Conservation (phyloP, 1,139 yeast species). For the Schizosaccharomyces versatilis region DNA sequence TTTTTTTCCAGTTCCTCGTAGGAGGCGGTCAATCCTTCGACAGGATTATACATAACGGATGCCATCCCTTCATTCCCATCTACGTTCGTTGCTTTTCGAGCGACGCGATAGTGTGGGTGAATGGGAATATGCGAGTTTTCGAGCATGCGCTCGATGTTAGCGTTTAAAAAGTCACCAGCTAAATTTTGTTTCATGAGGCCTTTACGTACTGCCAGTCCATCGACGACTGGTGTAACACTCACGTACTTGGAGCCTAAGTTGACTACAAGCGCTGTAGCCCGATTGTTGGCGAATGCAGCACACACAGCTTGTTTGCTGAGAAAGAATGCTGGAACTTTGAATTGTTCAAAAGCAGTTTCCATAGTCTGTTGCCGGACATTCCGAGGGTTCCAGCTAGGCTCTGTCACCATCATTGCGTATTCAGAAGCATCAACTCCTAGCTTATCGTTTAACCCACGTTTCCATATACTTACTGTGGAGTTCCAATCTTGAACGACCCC, state of each 20-base stretch:
- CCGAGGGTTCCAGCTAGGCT: conserved; percentile 64
- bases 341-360: conserved; percentile 52
- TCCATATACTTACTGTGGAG: conserved; percentile 22
- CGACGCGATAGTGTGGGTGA: conserved; percentile 17
- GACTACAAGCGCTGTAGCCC: conserved; percentile 81
- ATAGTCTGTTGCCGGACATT: conserved; percentile 49
- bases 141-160: conserved; percentile 1
- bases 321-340: conserved; percentile 68
- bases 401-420: conserved; percentile 61
- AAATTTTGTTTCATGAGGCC: conserved; percentile 8
- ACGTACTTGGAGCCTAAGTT: conserved; percentile 74
- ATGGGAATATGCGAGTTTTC: conserved; percentile 12
- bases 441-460: conserved; percentile 19
- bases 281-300: conserved; percentile 77
- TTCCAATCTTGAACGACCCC: conserved; percentile 27
- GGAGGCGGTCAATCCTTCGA: background rate
- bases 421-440: conserved; percentile 36
- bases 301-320: conserved; percentile 73
- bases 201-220: conserved; percentile 63
- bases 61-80: background rate
- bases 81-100: conserved; percentile 8
- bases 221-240: conserved; percentile 80
- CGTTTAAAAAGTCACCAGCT: conserved; percentile 6
- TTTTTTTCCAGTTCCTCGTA: conserved; percentile 2
- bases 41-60: background rate